Conservation (phyloP, 768 basidiomycete genomes). For the Boletus reticulatus region DNA sequence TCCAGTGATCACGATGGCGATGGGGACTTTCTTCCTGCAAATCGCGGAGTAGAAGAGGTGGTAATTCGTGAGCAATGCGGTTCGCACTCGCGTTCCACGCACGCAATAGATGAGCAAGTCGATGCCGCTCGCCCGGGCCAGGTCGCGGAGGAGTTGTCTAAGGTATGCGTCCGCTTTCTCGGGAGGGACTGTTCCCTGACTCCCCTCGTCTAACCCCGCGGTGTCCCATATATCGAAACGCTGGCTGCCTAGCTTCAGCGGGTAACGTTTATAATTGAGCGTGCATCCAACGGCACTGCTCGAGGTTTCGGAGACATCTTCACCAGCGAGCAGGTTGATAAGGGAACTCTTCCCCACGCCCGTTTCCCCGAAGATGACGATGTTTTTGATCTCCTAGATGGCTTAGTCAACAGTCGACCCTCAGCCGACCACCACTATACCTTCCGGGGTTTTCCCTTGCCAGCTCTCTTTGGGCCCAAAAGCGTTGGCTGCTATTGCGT, state of each 20-base stretch:
- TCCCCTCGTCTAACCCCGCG: slow-evolving; percentile 24
- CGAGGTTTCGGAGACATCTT: slow-evolving; percentile 12
- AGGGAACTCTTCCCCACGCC: slow-evolving; percentile 26
- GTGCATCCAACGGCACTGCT: slow-evolving; percentile 25
- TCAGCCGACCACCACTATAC: not conserved
- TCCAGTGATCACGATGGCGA: slow-evolving; percentile 38
- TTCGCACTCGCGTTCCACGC: slow-evolving; percentile 19
- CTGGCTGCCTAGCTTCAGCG: slow-evolving; percentile 9
- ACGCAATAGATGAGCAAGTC: slow-evolving; percentile 31
- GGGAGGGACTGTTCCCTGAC: slow-evolving; percentile 20
- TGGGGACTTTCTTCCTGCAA: slow-evolving; percentile 38
- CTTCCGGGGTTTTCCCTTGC: slow-evolving; percentile 2
- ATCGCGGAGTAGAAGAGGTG: slow-evolving; percentile 38
- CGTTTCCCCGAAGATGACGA: slow-evolving; percentile 22
- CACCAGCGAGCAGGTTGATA: slow-evolving; percentile 19
- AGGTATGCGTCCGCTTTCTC: slow-evolving; percentile 29
- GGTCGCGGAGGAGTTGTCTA: slow-evolving; percentile 22
- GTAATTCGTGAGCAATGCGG: slow-evolving; percentile 34
- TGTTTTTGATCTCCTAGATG: slow-evolving; percentile 10
- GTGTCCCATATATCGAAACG: slow-evolving; percentile 24
- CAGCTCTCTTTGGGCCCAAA: not conserved
- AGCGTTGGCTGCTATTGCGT: slow-evolving; percentile 2
- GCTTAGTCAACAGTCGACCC: not conserved
- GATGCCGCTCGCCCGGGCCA: slow-evolving; percentile 10
- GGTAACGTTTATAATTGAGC: slow-evolving; percentile 1